Conservation (phyloP, 2,329 filamentous ascomycete genomes). For the Paecilomyces dactylethromorphus region DNA sequence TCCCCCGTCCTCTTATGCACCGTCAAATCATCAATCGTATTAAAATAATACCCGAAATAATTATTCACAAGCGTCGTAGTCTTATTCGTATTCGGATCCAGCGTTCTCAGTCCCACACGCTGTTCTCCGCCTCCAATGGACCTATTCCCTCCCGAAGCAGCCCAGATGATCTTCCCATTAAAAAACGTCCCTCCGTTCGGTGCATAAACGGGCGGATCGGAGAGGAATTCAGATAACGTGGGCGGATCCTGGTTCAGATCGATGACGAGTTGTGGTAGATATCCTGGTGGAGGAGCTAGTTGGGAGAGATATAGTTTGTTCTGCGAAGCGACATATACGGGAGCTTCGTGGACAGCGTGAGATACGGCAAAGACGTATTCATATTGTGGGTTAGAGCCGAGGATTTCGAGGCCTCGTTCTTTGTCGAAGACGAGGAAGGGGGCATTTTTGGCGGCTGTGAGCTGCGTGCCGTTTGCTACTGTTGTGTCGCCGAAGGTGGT, state of each 20-base stretch:
- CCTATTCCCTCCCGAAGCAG: slow-evolving; percentile 29
- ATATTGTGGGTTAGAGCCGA: slow-evolving; percentile 30
- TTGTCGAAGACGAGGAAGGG: slow-evolving; percentile 34
- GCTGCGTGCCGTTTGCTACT: slow-evolving; percentile 26
- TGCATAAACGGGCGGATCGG: slow-evolving; percentile 38
- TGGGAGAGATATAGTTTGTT: slow-evolving; percentile 37
- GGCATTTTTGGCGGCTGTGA: slow-evolving; percentile 23
- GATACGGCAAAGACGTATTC: slow-evolving; percentile 33
- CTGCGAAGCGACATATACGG: slow-evolving; percentile 33
- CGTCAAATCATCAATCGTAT: slow-evolving; percentile 15
- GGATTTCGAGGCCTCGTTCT: slow-evolving; percentile 26
- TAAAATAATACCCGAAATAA: slow-evolving; percentile 26
- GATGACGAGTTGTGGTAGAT: slow-evolving; percentile 32
- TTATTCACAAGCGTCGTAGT: slow-evolving; percentile 38
- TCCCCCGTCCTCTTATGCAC: slow-evolving; percentile 13
- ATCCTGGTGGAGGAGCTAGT: slow-evolving; percentile 28
- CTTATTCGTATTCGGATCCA: slow-evolving; percentile 40
- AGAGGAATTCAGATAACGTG: slow-evolving; percentile 32
- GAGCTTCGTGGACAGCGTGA: slow-evolving; percentile 36
- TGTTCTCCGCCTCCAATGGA: slow-evolving; percentile 31
- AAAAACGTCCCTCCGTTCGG: slow-evolving; percentile 37
- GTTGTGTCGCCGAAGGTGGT: slow-evolving; percentile 24
- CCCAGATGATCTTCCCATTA: slow-evolving; percentile 35
- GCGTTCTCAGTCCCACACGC: slow-evolving; percentile 34
- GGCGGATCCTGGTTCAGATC: slow-evolving; percentile 39